Conservation (phyloP, 2,329 filamentous ascomycete species). For the Stachybotrys elegans region DNA sequence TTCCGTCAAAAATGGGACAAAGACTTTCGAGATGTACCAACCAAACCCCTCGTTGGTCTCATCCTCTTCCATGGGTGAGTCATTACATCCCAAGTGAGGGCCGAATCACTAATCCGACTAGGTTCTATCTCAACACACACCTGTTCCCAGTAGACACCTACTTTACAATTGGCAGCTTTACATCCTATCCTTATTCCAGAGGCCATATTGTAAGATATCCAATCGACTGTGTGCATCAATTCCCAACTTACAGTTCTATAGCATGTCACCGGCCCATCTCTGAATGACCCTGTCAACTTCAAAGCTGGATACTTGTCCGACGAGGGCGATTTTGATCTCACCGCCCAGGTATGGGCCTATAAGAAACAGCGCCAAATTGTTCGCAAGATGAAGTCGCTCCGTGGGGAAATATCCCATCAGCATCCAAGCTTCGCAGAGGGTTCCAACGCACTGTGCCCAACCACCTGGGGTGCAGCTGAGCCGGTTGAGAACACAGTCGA, state of each 20-base stretch:
- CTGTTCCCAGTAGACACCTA: too few relatives aligned
- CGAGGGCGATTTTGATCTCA: background rate
- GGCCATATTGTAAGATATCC: too few relatives aligned
- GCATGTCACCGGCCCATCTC: conserved; percentile 38
- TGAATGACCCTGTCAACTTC: background rate
- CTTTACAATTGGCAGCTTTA: too few relatives aligned
- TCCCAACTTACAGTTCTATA: too few relatives aligned
- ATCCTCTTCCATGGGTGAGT: too few relatives aligned
- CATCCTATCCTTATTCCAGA: too few relatives aligned
- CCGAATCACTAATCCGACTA: too few relatives aligned
- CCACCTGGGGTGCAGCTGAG: background rate
- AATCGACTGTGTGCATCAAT: too few relatives aligned
- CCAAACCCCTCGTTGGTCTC: background rate
- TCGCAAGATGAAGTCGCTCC: background rate
- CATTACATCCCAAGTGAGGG: too few relatives aligned
- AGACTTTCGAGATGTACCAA: background rate
- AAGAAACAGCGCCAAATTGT: conserved; percentile 2
- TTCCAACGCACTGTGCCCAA: background rate
- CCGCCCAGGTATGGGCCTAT: background rate
- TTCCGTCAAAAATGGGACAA: background rate
- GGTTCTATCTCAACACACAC: too few relatives aligned
- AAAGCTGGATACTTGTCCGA: background rate
- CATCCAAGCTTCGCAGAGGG: background rate
- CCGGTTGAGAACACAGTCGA: background rate
- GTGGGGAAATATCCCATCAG: background rate